Evolutionary conservation across 228 moss, liverwort and hornwort species (phyloP), one percentile per base, ranked within the genome.

Genomic region (Sphagnum fallax): DNA sequence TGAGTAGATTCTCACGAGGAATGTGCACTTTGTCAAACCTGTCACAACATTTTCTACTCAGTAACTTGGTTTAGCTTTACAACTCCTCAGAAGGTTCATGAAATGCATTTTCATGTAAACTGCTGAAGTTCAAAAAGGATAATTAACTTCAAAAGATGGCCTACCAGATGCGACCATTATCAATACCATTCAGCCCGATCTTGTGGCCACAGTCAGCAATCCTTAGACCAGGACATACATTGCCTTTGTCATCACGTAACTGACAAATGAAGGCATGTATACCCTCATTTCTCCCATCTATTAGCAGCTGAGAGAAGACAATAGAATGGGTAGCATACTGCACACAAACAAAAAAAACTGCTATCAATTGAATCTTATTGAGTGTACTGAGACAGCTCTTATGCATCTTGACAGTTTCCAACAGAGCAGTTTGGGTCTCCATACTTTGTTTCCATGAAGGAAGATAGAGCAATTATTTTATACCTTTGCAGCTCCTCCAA

Each of bases 131-230:
- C 32, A 32, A 32, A 32, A 32, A 32, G 32, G 1, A 32, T 32
- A 32, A 32, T 32, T 32, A 32, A 32, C 32, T 32, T 32, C 32
- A 32, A 32, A 32, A 32, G 32, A 32, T 32, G 32, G 73, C 78
- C 65, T 71, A 93, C 97, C 97, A 98, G 55, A 98, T 78, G 64
- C 97, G 84, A 7, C 93, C 97, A 74, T 98, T 98, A 78, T 98
- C 93, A 12, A 98, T 89, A 6, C 90, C 97, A 67, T 98, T 98
- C 61, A 98, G 69, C 51, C 97, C 97, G 65, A 75, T 93, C 79
- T 98, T 98, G 64, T 74, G 89, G 7, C 91, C 97, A 59, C 97
- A 93, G 11, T 98, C 97, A 13, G 93, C 93, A 60, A 85, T 76
- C 48, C 77, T 83, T 16, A 98, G 81, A 50, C 92, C 98, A 49